Base-by-base conservation (phyloP, 2,329 filamentous ascomycete genomes). In the Orbilia javanica region DNA sequence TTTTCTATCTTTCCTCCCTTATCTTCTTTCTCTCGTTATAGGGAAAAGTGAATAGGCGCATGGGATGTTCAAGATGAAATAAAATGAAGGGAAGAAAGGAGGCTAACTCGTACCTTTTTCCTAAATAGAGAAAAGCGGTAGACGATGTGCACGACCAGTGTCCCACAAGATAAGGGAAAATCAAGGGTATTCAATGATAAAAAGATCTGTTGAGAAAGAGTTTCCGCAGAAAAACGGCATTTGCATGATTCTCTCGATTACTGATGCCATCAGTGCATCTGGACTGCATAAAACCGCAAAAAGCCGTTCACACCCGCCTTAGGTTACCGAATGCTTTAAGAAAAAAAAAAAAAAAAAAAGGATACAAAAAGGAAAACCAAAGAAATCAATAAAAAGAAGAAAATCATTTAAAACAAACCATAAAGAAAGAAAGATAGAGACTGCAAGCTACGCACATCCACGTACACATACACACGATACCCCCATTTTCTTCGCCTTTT, bases 121-220 rank as follows among this genome's bases (percentile, higher is more conserved):
- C n/a, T 13, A 50, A 50, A 50, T 18, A 66, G 62, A 66, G 62
- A 66, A 1, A 66, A 66, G 22, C 62, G 62, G 62, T 66, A 66
- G 62, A 66, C 44, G 25, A 39, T 66, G 22, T 46, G 3, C 36
- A 52, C 44, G 27, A 7, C 18, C 13, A 20, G 10, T 8, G 13
- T 27, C 10, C 4, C 22, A 34, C 8, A 44, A 34, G 39, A 22
- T 8, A 52, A 10, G 29, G 52, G 4, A 7, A 15, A 8, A 34
- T n/a, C 5, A 66, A 34, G 4, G 52, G 52, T 36, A 29, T 57
- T 50, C 25, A 22, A 22, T n/a, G n/a, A 27, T 15, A 15, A 55
- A 27, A 34, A 57, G 36, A 57, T 31, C 52, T 57, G 29, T 22
- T 36, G 52, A 57, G 46, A 25, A 50, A n/a, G 11, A 8, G 39